Percentiles rank a stretch among this genome's conserved stretches.
phyloP scores from a whole-genome alignment of 1,139 yeast species.

The Pneumocystis sp. region DNA sequence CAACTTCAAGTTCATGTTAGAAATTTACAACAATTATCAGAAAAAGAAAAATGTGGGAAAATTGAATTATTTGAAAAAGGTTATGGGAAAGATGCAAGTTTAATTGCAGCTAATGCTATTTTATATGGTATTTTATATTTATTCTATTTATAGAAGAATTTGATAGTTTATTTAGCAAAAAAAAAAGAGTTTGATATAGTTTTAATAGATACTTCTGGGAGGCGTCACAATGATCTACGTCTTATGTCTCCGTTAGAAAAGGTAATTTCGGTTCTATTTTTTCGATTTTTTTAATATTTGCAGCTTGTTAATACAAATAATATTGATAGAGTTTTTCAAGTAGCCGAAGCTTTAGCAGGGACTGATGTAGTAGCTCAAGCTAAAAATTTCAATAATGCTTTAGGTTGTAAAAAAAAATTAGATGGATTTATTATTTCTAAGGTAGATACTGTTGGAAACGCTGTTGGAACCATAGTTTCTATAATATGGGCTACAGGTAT shows the following conservation, averaged over 20 bases:
- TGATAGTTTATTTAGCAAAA: slow-evolving; percentile 18
- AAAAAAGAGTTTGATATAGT: slow-evolving; percentile 65
- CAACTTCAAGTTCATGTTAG: slow-evolving; percentile 88
- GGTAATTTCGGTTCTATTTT: neutral
- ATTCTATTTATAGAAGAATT: neutral
- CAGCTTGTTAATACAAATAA: slow-evolving; percentile 81
- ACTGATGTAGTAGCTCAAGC: slow-evolving; percentile 97
- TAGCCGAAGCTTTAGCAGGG: slow-evolving; percentile 95
- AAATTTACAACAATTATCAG: slow-evolving; percentile 52
- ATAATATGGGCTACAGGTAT: slow-evolving; percentile 95
- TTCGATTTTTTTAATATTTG: neutral
- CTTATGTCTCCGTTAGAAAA: slow-evolving; percentile 92
- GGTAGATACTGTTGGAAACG: slow-evolving; percentile 94
- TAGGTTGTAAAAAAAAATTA: slow-evolving; percentile 65
- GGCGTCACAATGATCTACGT: slow-evolving; percentile 90
- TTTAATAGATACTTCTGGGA: slow-evolving; percentile 90
- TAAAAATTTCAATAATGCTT: slow-evolving; percentile 77
- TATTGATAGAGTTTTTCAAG: slow-evolving; percentile 95
- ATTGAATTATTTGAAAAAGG: slow-evolving; percentile 88
- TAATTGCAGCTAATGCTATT: slow-evolving; percentile 88
- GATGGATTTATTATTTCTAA: slow-evolving; percentile 90
- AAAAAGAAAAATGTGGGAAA: slow-evolving; percentile 33
- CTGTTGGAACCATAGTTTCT: slow-evolving; percentile 92
- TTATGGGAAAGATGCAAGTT: slow-evolving; percentile 92
- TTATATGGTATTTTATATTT: slow-evolving; percentile 36